Evolutionary conservation across 495 filamentous ascomycete species (phyloP).

Genomic region (Cryomyces minteri): DNA sequence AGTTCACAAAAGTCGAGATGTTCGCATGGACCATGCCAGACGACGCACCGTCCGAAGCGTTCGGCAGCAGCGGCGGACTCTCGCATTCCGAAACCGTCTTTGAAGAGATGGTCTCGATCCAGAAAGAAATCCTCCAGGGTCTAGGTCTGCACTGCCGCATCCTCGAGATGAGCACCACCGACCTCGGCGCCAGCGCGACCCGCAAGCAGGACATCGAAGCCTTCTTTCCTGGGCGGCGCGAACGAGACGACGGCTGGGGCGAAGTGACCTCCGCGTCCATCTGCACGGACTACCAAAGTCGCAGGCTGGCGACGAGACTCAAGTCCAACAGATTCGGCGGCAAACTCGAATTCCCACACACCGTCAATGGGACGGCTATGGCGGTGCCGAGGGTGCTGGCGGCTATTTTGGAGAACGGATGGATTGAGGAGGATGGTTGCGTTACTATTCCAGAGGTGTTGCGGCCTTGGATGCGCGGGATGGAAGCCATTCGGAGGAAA

Average conservation of each 20-base stretch:
- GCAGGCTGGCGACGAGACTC: constrained; percentile 58
- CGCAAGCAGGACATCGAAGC: constrained; percentile 89
- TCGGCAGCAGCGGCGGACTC: not conserved
- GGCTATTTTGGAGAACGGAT: constrained; percentile 84
- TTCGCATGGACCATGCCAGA: constrained; percentile 65
- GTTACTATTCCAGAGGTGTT: constrained; percentile 63
- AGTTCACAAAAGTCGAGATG: constrained; percentile 96
- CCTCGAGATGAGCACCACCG: constrained; percentile 76
- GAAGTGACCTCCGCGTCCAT: constrained; percentile 83
- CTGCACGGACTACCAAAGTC: constrained; percentile 87
- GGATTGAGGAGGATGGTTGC: constrained; percentile 43
- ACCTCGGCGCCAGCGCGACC: constrained; percentile 72
- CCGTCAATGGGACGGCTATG: constrained; percentile 86
- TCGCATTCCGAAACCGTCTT: constrained; percentile 31
- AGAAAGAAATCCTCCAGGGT: constrained; percentile 58
- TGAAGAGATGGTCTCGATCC: constrained; percentile 64
- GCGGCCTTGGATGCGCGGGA: constrained; percentile 43
- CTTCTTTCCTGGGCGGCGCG: constrained; percentile 68
- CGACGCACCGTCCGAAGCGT: not conserved
- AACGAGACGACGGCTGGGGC: constrained; percentile 67
- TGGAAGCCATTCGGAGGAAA: too few species aligned
- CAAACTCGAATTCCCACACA: constrained; percentile 37
- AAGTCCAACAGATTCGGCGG: constrained; percentile 29
- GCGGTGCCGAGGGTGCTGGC: constrained; percentile 81
- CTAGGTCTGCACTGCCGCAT: constrained; percentile 75